These are phyloP conservation scores for Friedmanniomyces endolithicus DNA, from an alignment of 495 filamentous ascomycete genomes.

Conservation along the genomic window DNA sequence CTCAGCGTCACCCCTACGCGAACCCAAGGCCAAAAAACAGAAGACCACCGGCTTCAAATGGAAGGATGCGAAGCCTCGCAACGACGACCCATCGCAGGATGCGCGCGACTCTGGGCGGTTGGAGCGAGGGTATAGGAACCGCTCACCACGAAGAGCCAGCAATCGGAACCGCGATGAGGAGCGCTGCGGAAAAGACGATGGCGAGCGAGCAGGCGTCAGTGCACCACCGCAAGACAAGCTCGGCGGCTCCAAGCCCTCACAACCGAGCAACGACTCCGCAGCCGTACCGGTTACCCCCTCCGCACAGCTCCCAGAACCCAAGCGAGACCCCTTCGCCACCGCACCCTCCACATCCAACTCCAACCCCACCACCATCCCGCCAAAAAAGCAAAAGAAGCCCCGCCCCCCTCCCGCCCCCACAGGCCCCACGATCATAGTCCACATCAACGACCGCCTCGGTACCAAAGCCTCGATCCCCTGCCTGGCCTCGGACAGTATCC, in stretches of 20 bases:
- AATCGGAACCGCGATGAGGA: constrained; percentile 7
- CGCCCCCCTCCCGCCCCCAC: constrained; percentile 26
- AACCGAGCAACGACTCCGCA: not conserved
- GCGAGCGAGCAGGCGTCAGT: not conserved
- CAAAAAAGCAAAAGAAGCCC: constrained; percentile 14
- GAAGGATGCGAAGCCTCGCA: constrained; percentile 10
- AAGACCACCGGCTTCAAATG: constrained; percentile 19
- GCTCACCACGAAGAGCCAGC: constrained; percentile 9
- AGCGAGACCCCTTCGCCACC: not conserved
- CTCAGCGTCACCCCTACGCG: constrained; percentile 15
- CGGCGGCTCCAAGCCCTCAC: not conserved
- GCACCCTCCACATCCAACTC: not conserved
- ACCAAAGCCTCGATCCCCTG: constrained; percentile 86
- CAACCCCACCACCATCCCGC: not conserved
- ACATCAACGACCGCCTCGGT: constrained; percentile 82
- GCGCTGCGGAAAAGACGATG: not conserved
- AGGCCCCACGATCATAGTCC: constrained; percentile 81
- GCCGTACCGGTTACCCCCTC: not conserved
- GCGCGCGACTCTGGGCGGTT: constrained; percentile 1
- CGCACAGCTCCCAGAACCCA: not conserved
- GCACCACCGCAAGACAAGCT: not conserved
- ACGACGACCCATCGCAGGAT: constrained; percentile 3
- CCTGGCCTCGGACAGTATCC: constrained; percentile 65
- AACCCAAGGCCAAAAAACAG: constrained; percentile 6
- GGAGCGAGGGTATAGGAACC: constrained; percentile 17